A percentile compares a stretch with the other conserved stretches of the same genome.
Evolutionary conservation across 192 early-diverging fungal genomes (phyloP).

Genomic region (Piromyces sp.): DNA sequence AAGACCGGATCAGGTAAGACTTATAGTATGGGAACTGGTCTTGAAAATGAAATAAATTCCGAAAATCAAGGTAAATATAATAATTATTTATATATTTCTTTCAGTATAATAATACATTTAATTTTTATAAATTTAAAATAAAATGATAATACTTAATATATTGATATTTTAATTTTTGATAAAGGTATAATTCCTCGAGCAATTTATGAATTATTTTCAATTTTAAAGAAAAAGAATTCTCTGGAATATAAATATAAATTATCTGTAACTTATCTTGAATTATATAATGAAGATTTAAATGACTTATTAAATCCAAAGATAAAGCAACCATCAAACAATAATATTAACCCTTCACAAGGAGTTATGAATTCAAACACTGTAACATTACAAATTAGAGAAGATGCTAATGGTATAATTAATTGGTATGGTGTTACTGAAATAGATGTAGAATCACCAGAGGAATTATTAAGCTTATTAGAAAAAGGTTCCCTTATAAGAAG

Average conservation of each 20-base stretch:
- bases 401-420: constrained; percentile 71
- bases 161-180: no score
- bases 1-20: constrained; percentile 94
- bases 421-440: constrained; percentile 54
- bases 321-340: background rate
- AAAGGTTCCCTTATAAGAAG: constrained; percentile 61
- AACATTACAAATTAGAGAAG: constrained; percentile 51
- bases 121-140: no score
- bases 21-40: constrained; percentile 83
- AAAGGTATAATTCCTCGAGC: background rate
- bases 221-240: background rate
- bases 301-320: constrained; percentile 55
- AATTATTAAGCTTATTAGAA: constrained; percentile 23
- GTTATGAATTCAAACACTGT: background rate
- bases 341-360: background rate
- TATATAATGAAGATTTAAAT: constrained; percentile 92
- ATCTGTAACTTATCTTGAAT: constrained; percentile 75
- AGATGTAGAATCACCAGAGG: background rate
- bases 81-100: background rate
- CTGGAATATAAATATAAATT: constrained; percentile 2
- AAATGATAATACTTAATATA: no score
- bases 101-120: no score
- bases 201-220: background rate
- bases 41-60: constrained; percentile 4
- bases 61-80: constrained; percentile 1